A percentile compares a stretch with the other conserved stretches of the same genome.
phyloP scores from a whole-genome alignment of 1,139 yeast species.

The Pichia cactophila region DNA sequence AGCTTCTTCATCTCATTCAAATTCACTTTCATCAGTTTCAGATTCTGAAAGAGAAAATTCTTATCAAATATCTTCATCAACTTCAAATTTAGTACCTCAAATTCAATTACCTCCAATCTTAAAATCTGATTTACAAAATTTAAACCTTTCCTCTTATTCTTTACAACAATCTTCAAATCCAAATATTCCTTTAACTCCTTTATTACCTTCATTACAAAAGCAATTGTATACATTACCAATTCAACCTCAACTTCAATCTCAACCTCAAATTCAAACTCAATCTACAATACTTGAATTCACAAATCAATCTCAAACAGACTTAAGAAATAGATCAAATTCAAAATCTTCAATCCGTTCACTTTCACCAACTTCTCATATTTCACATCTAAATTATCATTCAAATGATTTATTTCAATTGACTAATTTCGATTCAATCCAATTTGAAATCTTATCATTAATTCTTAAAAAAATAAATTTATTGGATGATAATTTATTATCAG shows the following conservation, averaged over 20 bases:
- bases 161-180: conserved; percentile 8
- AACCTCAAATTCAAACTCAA: neutral
- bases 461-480: conserved; percentile 2
- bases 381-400: neutral
- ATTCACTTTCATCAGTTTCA: neutral
- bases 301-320: neutral
- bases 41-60: neutral
- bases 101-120: conserved; percentile 10
- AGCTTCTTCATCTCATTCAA: neutral
- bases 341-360: neutral
- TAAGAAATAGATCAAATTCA: neutral
- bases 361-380: neutral
- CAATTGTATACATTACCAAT: neutral
- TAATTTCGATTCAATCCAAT: conserved; percentile 4
- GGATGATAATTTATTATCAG: conserved; percentile 4
- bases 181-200: neutral
- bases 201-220: conserved; percentile 5
- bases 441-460: conserved; percentile 4
- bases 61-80: neutral
- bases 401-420: neutral
- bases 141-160: conserved; percentile 10
- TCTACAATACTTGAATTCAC: no score
- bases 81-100: conserved; percentile 1
- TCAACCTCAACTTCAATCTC: neutral
- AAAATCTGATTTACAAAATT: neutral